Evolutionary conservation across 2,329 filamentous ascomycete species (phyloP), one percentile per base, ranked within the genome.

Genomic region (Xylaria sp.): DNA sequence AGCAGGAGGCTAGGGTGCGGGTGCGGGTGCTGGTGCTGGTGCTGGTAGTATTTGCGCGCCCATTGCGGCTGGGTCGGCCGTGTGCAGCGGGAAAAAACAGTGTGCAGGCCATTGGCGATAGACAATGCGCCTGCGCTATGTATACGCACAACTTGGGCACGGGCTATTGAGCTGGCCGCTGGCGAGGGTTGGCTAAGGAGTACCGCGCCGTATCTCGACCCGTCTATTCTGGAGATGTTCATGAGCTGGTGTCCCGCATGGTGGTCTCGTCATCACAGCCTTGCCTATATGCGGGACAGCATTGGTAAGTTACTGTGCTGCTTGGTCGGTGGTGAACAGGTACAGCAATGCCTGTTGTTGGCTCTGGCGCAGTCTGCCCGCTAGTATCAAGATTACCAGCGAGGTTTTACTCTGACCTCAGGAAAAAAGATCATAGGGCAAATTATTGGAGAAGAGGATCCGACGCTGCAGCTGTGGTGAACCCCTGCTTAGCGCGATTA

Each of bases 221-320:
- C 82, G 81, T 89, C 86, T 81, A 88, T 84, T 86, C 82, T 85
- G 76, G 84, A 81, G 81, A 85, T 81, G 86, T 85, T 89, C 87
- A 89, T 89, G 85, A 83, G 87, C 81, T 84, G 82, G 63, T 39
- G 63, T 82, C 84, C 82, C 79, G 80, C 78, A 79, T 79, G 71
- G 70, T 79, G 72, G 73, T 76, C 73, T 68, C 70, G 73, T 77
- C 76, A 78, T 76, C 75, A 79, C 76, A 77, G 69, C 75, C 73
- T 75, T 73, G 51, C 64, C 56, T 74, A 74, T 64, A 55, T 52
- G 44, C 46, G 69, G 71, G 71, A 68, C 62, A 62, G 62, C 65
- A 73, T 70, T 52, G 63, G 56, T 63, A 50, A 46, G 15, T 5
- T 2, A 20, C 8, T 28, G n/a, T 25, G 44, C 8, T n/a, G 23